Base-by-base conservation (phyloP, 2,329 filamentous ascomycete species). In the Pezicula neosporulosa region DNA sequence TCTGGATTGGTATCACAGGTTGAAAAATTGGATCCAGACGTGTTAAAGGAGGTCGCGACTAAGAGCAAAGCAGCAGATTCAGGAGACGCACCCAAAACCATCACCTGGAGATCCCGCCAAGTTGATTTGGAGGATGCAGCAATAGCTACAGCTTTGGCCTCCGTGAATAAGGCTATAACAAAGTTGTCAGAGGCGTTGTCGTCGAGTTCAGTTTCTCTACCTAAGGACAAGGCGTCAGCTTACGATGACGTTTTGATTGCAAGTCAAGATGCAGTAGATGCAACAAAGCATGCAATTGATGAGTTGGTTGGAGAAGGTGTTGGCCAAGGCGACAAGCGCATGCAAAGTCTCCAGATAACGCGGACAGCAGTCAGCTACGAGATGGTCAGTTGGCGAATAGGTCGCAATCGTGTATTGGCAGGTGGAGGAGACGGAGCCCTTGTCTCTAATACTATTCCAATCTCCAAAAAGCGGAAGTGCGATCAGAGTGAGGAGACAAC, bases 301-400 rank as follows among this genome's bases (percentile, higher is more conserved):
- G 94, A 97, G 68, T 76, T 97, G 51, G 82, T 83, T 47, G 85
- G 81, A 53, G 94, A 99, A 67, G 89, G 90, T 1, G 82, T 96
- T 13, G 81, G 89, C 19, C 89, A 90, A 66, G 85, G 90, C 51
- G 93, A 99, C 64, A 73, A 83, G 35, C 83, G 90, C 51, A 91
- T 99, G 85, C 94, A 99, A 71, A 86, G 91, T 61, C 75, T 99
- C 43, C 92, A 96, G 60, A 87, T 99, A 52, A 96, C 92, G 3
- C 87, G 89, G 55, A 95, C 95, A 0, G 91, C 93, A 1, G 90
- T 97, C 51, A 96, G 94, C 69, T 97, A 96, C 68, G 89, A 90
- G 59, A 83, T 97, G 70, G 87, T 99, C 51, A 92, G 90, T 65
- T 97, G 92, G 92, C 82, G 94, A 67, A 89, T 97, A 57, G 93